Base-by-base conservation (phyloP, 345 rosid genomes). In the Leavenworthia alabamica region DNA sequence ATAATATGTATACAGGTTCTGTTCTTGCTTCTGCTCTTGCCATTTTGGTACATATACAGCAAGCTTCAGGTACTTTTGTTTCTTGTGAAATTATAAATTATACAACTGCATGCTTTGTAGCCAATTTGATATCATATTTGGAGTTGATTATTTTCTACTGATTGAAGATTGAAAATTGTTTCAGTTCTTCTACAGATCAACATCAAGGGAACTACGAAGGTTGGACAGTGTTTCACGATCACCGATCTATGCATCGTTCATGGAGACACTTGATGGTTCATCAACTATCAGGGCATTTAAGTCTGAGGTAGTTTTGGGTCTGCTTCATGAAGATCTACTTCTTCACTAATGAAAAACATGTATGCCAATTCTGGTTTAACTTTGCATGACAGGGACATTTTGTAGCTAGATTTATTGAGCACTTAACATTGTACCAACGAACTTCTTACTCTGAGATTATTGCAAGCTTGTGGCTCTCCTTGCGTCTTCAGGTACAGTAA, bases 401-500 rank as follows among this genome's bases (percentile, higher is more conserved):
- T 66, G 57, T 79, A 71, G 71, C 51, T 43, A 86, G 75, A 65
- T 89, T 92, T 67, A 81, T 56, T 4, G 83, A 75, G 75, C 81
- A 79, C 67, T 78, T 88, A 49, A 48, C 74, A 17, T 44, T 80
- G 73, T 92, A 92, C 75, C 95, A 86, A 58, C 72, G 79, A 76
- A 92, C 98, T 62, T 86, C 93, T 15, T 83, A 77, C 77, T 78
- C 95, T 1, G 98, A 89, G 79, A 71, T 73, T 44, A 79, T 69
- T 62, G 93, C 93, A 29, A 88, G 93, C 76, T 83, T 92, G 76
- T 92, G 96, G 98, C 96, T 92, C 75, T 86, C 98, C 56, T 68
- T 92, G 69, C 98, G 89, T 67, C 98, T 92, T 66, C 96, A 92
- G 96, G 98, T 88, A 83, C 52, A 37, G 56, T 44, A 45, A 22